A percentile compares a stretch with the other conserved stretches of the same genome.
Evolutionary conservation across 495 filamentous ascomycete genomes (phyloP).

Genomic region (Evansstolkia leycettana): DNA sequence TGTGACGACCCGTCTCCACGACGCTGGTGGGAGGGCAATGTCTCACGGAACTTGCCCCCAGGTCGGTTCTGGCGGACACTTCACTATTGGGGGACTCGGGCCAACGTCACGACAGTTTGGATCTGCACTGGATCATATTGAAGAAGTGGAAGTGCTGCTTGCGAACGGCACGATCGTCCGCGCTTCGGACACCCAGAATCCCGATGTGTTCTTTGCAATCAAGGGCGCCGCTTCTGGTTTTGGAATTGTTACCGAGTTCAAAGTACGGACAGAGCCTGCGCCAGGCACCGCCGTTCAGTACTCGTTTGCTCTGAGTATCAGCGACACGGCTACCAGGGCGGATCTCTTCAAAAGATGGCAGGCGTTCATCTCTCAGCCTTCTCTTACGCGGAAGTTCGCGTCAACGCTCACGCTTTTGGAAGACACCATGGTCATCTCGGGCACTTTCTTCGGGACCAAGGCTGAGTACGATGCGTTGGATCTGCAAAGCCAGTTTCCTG

Average conservation of each 20-base stretch:
- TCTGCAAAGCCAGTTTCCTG: conserved; percentile 19
- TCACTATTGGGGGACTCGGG: conserved; percentile 59
- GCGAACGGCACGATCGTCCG: conserved; percentile 41
- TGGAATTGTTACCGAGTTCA: conserved; percentile 37
- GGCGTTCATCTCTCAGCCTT: conserved; percentile 21
- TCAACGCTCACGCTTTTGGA: conserved; percentile 20
- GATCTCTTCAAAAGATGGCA: conserved; percentile 29
- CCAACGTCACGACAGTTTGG: conserved; percentile 52
- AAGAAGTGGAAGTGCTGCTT: conserved; percentile 49
- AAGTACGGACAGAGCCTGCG: conserved; percentile 25
- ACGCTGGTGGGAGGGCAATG: conserved; percentile 50
- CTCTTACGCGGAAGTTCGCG: conserved; percentile 41
- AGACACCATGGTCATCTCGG: conserved; percentile 19
- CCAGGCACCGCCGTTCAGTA: conserved; percentile 23
- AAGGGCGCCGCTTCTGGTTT: conserved; percentile 33
- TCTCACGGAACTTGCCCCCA: conserved; percentile 53
- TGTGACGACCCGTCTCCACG: conserved; percentile 43
- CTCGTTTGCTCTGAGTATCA: conserved; percentile 25
- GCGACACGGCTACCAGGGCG: conserved; percentile 14
- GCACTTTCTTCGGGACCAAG: conserved; percentile 29
- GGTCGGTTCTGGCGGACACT: conserved; percentile 66
- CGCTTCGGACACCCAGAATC: conserved; percentile 23
- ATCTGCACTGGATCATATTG: conserved; percentile 48
- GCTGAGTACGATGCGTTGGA: conserved; percentile 25
- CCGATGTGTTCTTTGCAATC: conserved; percentile 42